Percentiles rank a stretch among this genome's conserved stretches.
Evolutionary conservation across 2,329 filamentous ascomycete species (phyloP).

Genomic region (Thielaviopsis musarum): DNA sequence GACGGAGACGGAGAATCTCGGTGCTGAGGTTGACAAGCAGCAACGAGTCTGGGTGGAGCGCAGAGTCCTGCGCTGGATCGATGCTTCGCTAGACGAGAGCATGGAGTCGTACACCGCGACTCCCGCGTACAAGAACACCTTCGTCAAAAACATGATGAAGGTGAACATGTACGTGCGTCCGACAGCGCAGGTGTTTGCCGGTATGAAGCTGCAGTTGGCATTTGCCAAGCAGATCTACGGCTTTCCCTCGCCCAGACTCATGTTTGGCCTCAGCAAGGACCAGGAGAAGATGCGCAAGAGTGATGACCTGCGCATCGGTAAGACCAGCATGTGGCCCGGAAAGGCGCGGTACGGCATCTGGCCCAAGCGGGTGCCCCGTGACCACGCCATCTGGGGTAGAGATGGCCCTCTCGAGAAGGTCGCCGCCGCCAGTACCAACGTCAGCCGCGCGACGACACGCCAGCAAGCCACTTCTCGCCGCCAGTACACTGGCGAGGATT

Average conservation of each 20-base stretch:
- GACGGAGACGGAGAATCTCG: background rate
- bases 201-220: background rate
- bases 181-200: background rate
- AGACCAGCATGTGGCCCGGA: background rate
- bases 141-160: background rate
- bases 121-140: background rate
- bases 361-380: slow-evolving; percentile 1
- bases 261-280: background rate
- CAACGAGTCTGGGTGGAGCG: background rate
- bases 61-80: slow-evolving; percentile 1
- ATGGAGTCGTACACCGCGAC: background rate
- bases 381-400: slow-evolving; percentile 9
- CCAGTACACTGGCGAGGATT: slow-evolving; percentile 1
- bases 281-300: background rate
- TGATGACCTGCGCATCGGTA: background rate
- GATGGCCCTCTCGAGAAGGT: slow-evolving; percentile 5
- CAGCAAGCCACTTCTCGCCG: slow-evolving; percentile 4
- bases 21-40: background rate
- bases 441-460: background rate
- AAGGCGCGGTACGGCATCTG: background rate
- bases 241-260: background rate
- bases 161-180: background rate
- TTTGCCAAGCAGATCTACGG: background rate
- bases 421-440: background rate
- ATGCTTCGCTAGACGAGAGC: background rate